These are phyloP conservation scores for Candida odintsovae DNA, from an alignment of 805 yeast genomes.

Conservation along the genomic window DNA sequence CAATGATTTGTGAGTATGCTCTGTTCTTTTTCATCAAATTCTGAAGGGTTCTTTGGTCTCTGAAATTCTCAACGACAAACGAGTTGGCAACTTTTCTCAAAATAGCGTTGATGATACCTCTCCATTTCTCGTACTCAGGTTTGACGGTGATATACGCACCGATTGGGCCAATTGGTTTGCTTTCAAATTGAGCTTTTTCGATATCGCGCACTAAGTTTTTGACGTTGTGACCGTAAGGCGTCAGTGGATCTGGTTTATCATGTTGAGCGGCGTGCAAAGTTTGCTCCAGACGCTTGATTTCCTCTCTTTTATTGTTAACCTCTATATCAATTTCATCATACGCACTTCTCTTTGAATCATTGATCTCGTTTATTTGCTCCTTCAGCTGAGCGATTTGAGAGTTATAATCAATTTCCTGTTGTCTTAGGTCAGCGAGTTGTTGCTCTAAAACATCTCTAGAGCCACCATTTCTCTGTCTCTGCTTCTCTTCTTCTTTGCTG, in stretches of 20 bases:
- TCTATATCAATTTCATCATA: conserved; percentile 5
- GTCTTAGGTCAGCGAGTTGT: conserved; percentile 5
- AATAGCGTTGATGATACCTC: conserved; percentile 50
- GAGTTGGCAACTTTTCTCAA: conserved; percentile 47
- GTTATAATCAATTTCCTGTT: not conserved
- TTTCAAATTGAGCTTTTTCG: conserved; percentile 33
- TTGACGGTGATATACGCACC: conserved; percentile 59
- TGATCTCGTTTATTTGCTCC: not conserved
- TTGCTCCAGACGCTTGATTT: conserved; percentile 1
- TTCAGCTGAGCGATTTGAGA: not conserved
- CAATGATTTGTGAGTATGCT: conserved; percentile 36
- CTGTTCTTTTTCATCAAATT: conserved; percentile 28
- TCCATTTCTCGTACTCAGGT: conserved; percentile 49
- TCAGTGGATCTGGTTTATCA: conserved; percentile 9
- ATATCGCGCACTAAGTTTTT: conserved; percentile 5
- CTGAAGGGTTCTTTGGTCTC: conserved; percentile 47
- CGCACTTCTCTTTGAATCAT: not conserved
- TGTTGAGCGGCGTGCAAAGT: not conserved
- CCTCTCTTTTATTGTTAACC: conserved; percentile 6
- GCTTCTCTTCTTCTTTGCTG: conserved; percentile 20
- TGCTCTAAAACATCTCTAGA: conserved; percentile 15
- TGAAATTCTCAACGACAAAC: conserved; percentile 60
- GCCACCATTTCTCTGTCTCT: conserved; percentile 25
- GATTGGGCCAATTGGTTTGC: conserved; percentile 73
- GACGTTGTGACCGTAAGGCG: conserved; percentile 1